phyloP scores from a whole-genome alignment of 1,284 basidiomycete genomes.

The Ceratobasidium theobromae region DNA sequence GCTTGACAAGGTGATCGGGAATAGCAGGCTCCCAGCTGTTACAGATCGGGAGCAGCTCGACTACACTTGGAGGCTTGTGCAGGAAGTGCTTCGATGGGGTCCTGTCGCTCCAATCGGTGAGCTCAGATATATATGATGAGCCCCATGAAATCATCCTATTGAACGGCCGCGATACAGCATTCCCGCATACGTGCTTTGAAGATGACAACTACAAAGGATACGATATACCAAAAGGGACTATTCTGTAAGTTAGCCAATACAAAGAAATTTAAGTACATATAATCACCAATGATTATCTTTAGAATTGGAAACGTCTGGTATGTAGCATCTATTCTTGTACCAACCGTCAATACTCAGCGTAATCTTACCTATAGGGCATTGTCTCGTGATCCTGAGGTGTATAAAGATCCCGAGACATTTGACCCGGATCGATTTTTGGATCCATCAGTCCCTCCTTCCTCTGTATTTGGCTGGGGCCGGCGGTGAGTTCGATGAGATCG shows the following conservation, averaged over 20 bases:
- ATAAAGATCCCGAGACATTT: conserved; percentile 3
- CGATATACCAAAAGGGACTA: background rate
- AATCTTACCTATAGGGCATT: background rate
- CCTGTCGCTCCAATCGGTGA: conserved; percentile 18
- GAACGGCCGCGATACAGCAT: background rate
- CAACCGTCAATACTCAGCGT: background rate
- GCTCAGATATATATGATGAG: background rate
- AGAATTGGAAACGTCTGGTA: conserved; percentile 8
- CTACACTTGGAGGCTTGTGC: conserved; percentile 40
- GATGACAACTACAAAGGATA: conserved; percentile 18
- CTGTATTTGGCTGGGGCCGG: conserved; percentile 20
- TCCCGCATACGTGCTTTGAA: conserved; percentile 10
- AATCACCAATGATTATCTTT: background rate
- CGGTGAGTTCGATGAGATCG: background rate
- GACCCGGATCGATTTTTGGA: conserved; percentile 26
- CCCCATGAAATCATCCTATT: background rate
- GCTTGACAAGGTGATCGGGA: conserved; percentile 45
- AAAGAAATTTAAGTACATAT: background rate
- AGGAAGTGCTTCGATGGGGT: conserved; percentile 21
- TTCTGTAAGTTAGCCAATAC: background rate
- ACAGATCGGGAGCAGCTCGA: conserved; percentile 43
- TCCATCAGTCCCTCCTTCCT: background rate
- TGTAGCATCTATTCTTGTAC: background rate
- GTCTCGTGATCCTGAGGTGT: conserved; percentile 1
- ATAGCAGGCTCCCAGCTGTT: conserved; percentile 43